Conservation (phyloP, 768 basidiomycete genomes). For the Sporobolomyces phaffii region DNA sequence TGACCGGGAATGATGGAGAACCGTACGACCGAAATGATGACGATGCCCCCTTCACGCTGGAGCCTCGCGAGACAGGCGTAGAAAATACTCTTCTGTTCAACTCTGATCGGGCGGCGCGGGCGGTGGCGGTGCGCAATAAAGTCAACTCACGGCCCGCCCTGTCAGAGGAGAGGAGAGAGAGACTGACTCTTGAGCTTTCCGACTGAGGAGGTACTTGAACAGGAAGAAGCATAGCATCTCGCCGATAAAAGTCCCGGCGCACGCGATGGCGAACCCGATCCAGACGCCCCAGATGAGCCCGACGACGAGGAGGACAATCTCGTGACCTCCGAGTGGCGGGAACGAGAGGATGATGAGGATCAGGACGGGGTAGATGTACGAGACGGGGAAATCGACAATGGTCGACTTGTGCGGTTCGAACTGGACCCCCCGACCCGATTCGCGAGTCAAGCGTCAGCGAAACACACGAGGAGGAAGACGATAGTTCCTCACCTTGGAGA, state of each 20-base stretch:
- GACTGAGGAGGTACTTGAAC: conserved; percentile 32
- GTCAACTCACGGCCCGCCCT: background rate
- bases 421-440: background rate
- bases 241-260: conserved; percentile 16
- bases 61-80: conserved; percentile 37
- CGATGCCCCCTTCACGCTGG: conserved; percentile 29
- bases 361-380: conserved; percentile 28
- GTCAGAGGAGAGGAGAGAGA: background rate
- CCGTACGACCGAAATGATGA: conserved; percentile 32
- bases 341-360: conserved; percentile 31
- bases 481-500: background rate
- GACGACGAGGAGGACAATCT: conserved; percentile 23
- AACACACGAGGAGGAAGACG: background rate
- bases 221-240: conserved; percentile 30
- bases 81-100: conserved; percentile 27
- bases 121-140: background rate
- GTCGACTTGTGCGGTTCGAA: conserved; percentile 32
- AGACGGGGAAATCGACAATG: conserved; percentile 22
- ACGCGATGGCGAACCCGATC: conserved; percentile 20
- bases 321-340: conserved; percentile 28
- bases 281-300: conserved; percentile 37
- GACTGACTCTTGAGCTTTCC: conserved; percentile 11
- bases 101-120: too few relatives aligned
- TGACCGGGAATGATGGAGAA: conserved; percentile 34
- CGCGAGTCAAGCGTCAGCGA: background rate